These are phyloP conservation scores for Aspergillus carbonarius DNA, from an alignment of 2,329 filamentous ascomycete genomes.

Conservation along the genomic window DNA sequence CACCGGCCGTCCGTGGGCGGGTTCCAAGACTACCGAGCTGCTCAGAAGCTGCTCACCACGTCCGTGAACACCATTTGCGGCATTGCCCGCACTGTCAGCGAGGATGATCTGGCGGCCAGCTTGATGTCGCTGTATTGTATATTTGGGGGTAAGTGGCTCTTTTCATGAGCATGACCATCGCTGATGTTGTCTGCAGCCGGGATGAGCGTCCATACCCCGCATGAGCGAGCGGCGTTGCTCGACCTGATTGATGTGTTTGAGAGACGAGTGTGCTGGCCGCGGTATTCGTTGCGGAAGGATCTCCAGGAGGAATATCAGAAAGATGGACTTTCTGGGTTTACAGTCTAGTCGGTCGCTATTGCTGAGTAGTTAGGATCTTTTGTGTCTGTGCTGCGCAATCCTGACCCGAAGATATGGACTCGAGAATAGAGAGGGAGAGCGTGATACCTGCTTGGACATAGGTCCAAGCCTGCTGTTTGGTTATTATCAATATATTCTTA, in stretches of 20 bases:
- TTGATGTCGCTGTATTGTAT: conserved; percentile 26
- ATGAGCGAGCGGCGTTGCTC: conserved; percentile 24
- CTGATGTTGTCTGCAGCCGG: conserved; percentile 17
- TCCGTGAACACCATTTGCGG: conserved; percentile 30
- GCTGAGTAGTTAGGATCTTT: no score
- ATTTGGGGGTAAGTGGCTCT: conserved; percentile 24
- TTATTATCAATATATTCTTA: not conserved
- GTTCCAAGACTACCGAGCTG: conserved; percentile 46
- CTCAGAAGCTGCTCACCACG: conserved; percentile 21
- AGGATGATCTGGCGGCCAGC: conserved; percentile 21
- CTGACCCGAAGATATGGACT: no score
- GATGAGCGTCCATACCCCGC: conserved; percentile 24
- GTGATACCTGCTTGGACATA: no score
- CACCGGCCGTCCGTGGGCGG: conserved; percentile 54
- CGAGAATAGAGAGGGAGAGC: no score
- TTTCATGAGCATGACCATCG: not conserved
- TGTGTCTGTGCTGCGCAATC: no score
- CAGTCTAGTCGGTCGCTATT: not conserved
- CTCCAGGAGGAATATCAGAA: conserved; percentile 27
- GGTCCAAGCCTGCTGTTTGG: no score
- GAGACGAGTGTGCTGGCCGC: conserved; percentile 23
- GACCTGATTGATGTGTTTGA: conserved; percentile 24
- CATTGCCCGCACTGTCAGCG: conserved; percentile 23
- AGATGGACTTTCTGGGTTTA: conserved; percentile 17
- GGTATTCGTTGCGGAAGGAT: conserved; percentile 22